Evolutionary conservation across 176 grass and related monocot genomes (phyloP).

Genomic region (Avena insularis): DNA sequence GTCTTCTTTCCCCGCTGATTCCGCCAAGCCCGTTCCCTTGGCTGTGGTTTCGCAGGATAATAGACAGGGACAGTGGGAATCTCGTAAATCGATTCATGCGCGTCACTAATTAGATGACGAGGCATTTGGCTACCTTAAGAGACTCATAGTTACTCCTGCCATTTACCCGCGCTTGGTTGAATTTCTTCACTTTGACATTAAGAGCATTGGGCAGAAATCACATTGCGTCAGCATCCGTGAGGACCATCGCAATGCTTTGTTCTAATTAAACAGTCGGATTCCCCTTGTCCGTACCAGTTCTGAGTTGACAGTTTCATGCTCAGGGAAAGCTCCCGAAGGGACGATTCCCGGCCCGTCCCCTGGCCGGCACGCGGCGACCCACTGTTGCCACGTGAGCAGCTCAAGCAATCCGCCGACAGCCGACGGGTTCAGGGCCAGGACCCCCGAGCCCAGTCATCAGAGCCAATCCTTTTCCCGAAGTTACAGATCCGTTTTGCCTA

Average conservation of each 20-base stretch:
- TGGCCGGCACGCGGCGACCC: conserved; percentile 36
- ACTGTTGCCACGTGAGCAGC: conserved; percentile 34
- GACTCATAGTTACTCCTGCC: conserved; percentile 89
- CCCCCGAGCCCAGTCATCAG: conserved; percentile 61
- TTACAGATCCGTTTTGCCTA: conserved; percentile 27
- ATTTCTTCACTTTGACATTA: conserved; percentile 92
- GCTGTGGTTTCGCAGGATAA: too few relatives aligned
- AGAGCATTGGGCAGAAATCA: conserved; percentile 80
- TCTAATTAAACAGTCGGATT: conserved; percentile 91
- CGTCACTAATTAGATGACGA: conserved; percentile 23
- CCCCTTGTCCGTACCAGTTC: conserved; percentile 72
- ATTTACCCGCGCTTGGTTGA: conserved; percentile 70
- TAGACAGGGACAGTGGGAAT: conserved; percentile 46
- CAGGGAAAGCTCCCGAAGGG: neutral
- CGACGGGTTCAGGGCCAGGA: conserved; percentile 55
- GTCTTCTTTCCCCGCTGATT: too few relatives aligned
- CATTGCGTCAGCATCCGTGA: conserved; percentile 66
- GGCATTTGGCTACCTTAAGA: conserved; percentile 87
- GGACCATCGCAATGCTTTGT: conserved; percentile 88
- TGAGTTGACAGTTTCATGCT: conserved; percentile 55
- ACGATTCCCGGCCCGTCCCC: conserved; percentile 35
- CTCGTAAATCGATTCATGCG: conserved; percentile 72
- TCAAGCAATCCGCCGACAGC: conserved; percentile 45
- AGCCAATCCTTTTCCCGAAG: conserved; percentile 50
- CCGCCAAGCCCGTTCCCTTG: too few relatives aligned